A percentile compares a stretch with the other conserved stretches of the same genome.
These are phyloP conservation scores for Bolboschoenus planiculmis DNA, from an alignment of 176 grass and related monocot genomes.

Conservation along the genomic window DNA sequence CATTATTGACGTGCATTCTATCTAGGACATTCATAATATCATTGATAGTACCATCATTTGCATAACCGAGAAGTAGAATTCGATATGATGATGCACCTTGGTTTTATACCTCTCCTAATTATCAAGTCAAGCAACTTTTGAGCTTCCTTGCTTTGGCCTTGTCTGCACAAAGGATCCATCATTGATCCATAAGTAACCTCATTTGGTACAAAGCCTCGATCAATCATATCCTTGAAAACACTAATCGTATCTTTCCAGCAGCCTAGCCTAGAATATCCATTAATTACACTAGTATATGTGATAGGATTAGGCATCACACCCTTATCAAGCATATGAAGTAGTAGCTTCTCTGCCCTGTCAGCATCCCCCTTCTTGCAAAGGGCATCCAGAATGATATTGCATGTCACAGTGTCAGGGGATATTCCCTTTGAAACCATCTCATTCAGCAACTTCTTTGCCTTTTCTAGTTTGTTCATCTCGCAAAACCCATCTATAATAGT, in stretches of 20 bases:
- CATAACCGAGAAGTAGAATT: background rate
- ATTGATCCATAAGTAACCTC: background rate
- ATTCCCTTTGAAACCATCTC: constrained; percentile 16
- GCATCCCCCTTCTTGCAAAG: background rate
- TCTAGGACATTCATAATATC: too few relatives aligned
- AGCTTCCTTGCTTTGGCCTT: constrained; percentile 7
- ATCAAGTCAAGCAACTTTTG: background rate
- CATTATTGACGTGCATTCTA: too few relatives aligned
- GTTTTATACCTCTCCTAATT: background rate
- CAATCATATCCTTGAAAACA: background rate
- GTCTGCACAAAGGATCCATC: background rate
- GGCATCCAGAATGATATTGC: background rate
- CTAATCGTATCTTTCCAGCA: background rate
- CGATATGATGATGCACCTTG: background rate
- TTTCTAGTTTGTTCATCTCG: background rate
- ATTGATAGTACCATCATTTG: background rate
- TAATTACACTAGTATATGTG: background rate
- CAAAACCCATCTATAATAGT: constrained; percentile 12
- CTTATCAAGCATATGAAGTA: background rate
- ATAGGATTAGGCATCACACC: background rate
- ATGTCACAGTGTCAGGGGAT: background rate
- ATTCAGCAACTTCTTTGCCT: background rate
- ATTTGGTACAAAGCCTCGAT: background rate
- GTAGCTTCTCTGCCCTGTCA: background rate
- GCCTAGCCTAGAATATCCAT: background rate